Conservation (phyloP, 2,329 filamentous ascomycete species). For the Alternaria dauci region DNA sequence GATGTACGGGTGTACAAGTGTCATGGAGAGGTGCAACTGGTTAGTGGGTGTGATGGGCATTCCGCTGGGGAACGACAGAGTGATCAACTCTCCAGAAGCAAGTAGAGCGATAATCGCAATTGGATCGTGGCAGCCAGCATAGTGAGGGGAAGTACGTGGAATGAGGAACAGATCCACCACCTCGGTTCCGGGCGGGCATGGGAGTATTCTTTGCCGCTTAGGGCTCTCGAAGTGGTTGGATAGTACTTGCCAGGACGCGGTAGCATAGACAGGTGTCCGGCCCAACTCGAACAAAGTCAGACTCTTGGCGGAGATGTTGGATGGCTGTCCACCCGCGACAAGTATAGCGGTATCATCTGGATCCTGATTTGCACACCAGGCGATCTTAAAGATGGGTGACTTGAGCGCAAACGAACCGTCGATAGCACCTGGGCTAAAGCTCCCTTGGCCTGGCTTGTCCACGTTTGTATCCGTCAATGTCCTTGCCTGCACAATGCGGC, state of each 20-base stretch:
- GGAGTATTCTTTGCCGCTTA: slow-evolving; percentile 74
- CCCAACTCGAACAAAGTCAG: slow-evolving; percentile 92
- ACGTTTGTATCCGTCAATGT: slow-evolving; percentile 79
- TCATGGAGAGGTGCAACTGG: slow-evolving; percentile 85
- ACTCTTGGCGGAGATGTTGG: slow-evolving; percentile 73
- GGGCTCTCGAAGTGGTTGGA: slow-evolving; percentile 79
- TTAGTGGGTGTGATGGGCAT: slow-evolving; percentile 92
- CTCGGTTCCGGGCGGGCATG: slow-evolving; percentile 78
- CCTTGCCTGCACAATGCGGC: slow-evolving; percentile 81
- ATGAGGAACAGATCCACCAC: slow-evolving; percentile 84
- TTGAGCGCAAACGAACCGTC: slow-evolving; percentile 67
- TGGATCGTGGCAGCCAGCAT: slow-evolving; percentile 86
- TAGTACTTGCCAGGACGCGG: slow-evolving; percentile 86
- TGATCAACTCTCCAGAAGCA: slow-evolving; percentile 86
- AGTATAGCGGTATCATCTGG: slow-evolving; percentile 91
- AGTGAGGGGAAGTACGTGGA: slow-evolving; percentile 84
- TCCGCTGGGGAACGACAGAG: slow-evolving; percentile 90
- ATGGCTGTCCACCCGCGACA: slow-evolving; percentile 79
- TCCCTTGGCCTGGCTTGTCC: slow-evolving; percentile 67
- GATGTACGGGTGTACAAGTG: slow-evolving; percentile 90
- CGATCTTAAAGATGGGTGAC: slow-evolving; percentile 78
- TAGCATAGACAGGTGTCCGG: slow-evolving; percentile 86
- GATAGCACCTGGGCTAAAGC: slow-evolving; percentile 52
- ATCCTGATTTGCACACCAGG: slow-evolving; percentile 94
- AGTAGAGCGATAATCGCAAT: slow-evolving; percentile 82